These are phyloP conservation scores for Candida ortonii DNA, from an alignment of 805 yeast species.

Conservation along the genomic window DNA sequence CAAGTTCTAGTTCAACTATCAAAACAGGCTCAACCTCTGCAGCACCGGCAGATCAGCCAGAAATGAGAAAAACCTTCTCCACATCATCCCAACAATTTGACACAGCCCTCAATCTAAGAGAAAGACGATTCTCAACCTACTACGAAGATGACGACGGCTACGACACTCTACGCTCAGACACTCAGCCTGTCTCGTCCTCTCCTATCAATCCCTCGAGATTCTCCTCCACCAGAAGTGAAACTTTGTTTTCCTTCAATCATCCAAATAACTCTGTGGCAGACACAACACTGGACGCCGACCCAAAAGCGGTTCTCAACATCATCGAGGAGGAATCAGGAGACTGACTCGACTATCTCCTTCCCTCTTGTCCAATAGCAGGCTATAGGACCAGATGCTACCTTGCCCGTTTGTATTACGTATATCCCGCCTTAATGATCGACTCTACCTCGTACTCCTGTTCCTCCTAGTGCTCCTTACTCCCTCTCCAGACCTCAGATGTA, in stretches of 20 bases:
- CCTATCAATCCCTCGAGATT: slow-evolving; percentile 11
- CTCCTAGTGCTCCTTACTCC: too few relatives aligned
- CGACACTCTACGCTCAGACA: slow-evolving; percentile 14
- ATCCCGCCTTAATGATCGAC: too few relatives aligned
- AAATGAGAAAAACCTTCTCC: slow-evolving; percentile 4
- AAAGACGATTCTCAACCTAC: slow-evolving; percentile 14
- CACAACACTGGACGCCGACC: slow-evolving; percentile 11
- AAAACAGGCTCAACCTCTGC: too few relatives aligned
- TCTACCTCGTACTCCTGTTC: too few relatives aligned
- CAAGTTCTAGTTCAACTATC: too few relatives aligned
- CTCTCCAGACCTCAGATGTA: too few relatives aligned
- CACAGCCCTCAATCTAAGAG: slow-evolving; percentile 8
- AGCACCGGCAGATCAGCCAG: too few relatives aligned
- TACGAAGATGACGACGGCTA: slow-evolving; percentile 27
- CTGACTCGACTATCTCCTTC: too few relatives aligned
- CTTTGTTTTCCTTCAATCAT: slow-evolving; percentile 11
- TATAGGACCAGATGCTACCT: too few relatives aligned
- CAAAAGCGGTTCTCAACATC: too few relatives aligned
- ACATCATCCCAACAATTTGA: slow-evolving; percentile 11
- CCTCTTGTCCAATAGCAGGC: too few relatives aligned
- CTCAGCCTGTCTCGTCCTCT: slow-evolving; percentile 9
- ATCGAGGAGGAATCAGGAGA: slow-evolving; percentile 18
- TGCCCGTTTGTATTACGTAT: too few relatives aligned
- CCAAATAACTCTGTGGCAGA: slow-evolving; percentile 7
- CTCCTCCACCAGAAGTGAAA: slow-evolving; percentile 15